Base-by-base conservation (phyloP, 768 basidiomycete genomes). In the Tubosaeta sp. region DNA sequence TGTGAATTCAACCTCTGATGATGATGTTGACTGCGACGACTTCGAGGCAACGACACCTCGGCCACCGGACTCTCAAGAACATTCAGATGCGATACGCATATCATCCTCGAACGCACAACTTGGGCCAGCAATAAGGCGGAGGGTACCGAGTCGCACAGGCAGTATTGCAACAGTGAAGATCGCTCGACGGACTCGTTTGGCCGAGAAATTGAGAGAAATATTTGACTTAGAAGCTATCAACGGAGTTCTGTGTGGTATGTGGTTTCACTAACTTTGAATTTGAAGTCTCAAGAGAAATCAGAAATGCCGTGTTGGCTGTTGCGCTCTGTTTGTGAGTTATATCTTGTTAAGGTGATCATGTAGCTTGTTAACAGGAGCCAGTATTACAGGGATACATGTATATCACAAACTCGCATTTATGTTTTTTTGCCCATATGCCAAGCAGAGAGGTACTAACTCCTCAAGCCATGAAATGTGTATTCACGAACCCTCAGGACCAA, bases 321-420 rank as follows among this genome's bases (percentile, higher is more conserved):
- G 51, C 83, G 92, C 45, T 92, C 90, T 44, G 83, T 94, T 57
- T 72, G 93, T 94, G 63, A 79, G 93, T 84, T 29, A 35, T 22
- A 27, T 44, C 46, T 4, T 30, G 22, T 46, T 44, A 24, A 21
- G 13, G 7, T 11, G 24, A 27, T 30, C 22, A n/a, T 45, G 4
- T 36, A 5, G n/a, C 22, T 46, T 42, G 53, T 54, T 18, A 57
- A 21, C 30, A 46, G 52, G 14, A 32, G 36, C 21, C 67, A 90
- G 92, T 98, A 55, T 76, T 99, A 29, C 95, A 99, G 70, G 95
- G 95, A 2, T 98, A 95, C 65, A 90, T 99, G 82, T 99, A 95
- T 67, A 75, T 98, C 44, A 98, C 95, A 1, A 90, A 90, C 59
- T 83, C 87, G 11, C 89, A 95, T 66, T 69, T 98, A 18, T 97